Evolutionary conservation across 1,284 basidiomycete species (phyloP).

Genomic region (Ganoderma boninense): DNA sequence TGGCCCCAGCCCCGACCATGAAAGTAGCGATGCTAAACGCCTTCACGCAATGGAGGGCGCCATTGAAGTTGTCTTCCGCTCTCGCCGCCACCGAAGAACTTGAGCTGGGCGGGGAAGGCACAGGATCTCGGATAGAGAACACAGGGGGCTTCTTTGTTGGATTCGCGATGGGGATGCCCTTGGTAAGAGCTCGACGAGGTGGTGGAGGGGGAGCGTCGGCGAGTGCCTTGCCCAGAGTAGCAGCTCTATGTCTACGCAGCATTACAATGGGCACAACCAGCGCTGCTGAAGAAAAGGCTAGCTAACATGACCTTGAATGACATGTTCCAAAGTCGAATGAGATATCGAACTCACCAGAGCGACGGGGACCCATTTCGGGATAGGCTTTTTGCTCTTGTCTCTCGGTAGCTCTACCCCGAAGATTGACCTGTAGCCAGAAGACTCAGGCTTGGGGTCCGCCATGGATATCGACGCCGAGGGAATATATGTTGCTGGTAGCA

Average conservation of each 20-base stretch:
- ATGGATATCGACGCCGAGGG: neutral
- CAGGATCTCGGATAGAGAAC: slow-evolving; percentile 5
- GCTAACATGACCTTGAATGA: slow-evolving; percentile 32
- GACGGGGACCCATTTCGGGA: slow-evolving; percentile 40
- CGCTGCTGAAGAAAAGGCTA: slow-evolving; percentile 47
- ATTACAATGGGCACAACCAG: slow-evolving; percentile 46
- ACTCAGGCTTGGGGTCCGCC: slow-evolving; percentile 4
- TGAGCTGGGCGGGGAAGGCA: slow-evolving; percentile 7
- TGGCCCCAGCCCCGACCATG: slow-evolving; percentile 46
- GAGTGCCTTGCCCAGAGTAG: slow-evolving; percentile 28
- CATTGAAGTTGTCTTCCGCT: slow-evolving; percentile 47
- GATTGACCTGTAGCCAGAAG: slow-evolving; percentile 22
- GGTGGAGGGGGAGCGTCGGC: slow-evolving; percentile 39
- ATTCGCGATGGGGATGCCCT: slow-evolving; percentile 20
- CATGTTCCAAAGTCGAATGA: neutral
- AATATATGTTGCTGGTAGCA: neutral
- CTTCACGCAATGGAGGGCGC: slow-evolving; percentile 50
- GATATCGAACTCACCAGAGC: slow-evolving; percentile 33
- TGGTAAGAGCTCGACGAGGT: slow-evolving; percentile 33
- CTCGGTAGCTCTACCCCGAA: slow-evolving; percentile 18
- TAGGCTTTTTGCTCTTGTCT: slow-evolving; percentile 27
- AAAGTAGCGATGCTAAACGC: slow-evolving; percentile 56
- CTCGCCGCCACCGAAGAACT: slow-evolving; percentile 12
- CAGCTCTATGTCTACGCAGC: slow-evolving; percentile 44
- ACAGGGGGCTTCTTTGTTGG: slow-evolving; percentile 21